A percentile compares a stretch with the other conserved stretches of the same genome.
Conservation (phyloP, 306 rosid genomes). For the Coriaria nepalensis region DNA sequence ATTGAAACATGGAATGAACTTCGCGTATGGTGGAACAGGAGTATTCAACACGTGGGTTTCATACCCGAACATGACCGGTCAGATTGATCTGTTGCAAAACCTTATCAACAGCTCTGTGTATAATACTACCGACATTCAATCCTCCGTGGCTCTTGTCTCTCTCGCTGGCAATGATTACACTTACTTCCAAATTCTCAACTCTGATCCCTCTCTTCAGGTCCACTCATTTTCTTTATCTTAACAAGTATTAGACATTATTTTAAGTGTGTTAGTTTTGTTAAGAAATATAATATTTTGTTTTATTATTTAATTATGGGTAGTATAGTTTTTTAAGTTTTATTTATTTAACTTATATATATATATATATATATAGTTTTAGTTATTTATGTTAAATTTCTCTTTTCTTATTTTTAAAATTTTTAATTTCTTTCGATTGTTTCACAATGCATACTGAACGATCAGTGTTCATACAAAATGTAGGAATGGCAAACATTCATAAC, state of each 20-base stretch:
- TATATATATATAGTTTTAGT: too few species aligned
- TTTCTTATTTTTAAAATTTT: too few species aligned
- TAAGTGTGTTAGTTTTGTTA: too few species aligned
- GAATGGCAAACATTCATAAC: constrained; percentile 37
- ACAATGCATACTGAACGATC: too few species aligned
- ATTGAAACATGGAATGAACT: background rate
- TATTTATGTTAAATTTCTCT: too few species aligned
- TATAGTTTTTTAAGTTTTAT: too few species aligned
- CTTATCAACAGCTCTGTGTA: constrained; percentile 2
- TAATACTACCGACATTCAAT: background rate
- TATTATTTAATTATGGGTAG: too few species aligned
- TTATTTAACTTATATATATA: too few species aligned
- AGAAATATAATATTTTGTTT: too few species aligned
- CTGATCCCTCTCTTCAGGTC: constrained; percentile 29
- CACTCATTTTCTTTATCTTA: too few species aligned
- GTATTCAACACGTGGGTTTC: constrained; percentile 1
- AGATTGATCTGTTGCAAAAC: constrained; percentile 1
- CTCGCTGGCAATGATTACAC: constrained; percentile 2
- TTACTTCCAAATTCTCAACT: constrained; percentile 21
- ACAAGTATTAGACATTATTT: too few species aligned
- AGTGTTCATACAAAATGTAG: constrained; percentile 12
- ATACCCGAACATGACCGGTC: background rate
- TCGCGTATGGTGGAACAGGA: constrained; percentile 1
- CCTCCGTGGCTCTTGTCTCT: background rate
- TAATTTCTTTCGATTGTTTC: too few species aligned